Base-by-base conservation (phyloP, 2,329 filamentous ascomycete genomes). In the Boeremia exigua region DNA sequence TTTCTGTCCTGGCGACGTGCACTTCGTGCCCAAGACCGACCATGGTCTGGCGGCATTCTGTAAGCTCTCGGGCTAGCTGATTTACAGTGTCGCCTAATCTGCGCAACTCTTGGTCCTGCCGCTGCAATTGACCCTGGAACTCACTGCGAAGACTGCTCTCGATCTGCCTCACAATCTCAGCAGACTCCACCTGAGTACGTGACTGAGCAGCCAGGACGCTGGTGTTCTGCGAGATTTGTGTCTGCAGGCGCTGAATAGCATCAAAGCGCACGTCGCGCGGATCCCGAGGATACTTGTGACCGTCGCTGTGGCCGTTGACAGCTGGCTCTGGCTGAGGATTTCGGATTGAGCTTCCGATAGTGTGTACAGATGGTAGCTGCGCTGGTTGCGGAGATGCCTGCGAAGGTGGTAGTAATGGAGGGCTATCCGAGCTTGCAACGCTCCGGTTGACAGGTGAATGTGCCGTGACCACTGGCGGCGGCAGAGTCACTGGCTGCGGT, bases 221-320 rank as follows among this genome's bases (percentile, higher is more conserved):
- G 43, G 78, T 78, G 62, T 81, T 80, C 59, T 78, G 76, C 10
- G 78, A 77, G 27, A 80, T 76, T 58, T 82, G 79, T n/a, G 77
- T 77, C 61, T 82, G 79, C 37, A 82, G 63, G 12, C 79, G 77
- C 36, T 76, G 66, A 59, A 81, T 72, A 43, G 77, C 77, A 55
- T 78, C 77, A 15, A 76, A 67, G 17, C 69, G 57, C 19, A 75
- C 68, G 10, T 74, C 67, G 14, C 61, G 62, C 15, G 66, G 61
- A 15, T 68, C 54, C 9, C 63, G 63, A 45, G 74, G 72, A 42
- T 73, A 74, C 14, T 57, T 58, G 23, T 69, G 63, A 27, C 67
- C 68, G 48, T 73, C 72, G 19, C 52, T 48, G 11, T 63, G 25
- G 27, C 46, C 36, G 25, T 51, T 51, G 10, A 53, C 38, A n/a